phyloP scores from a whole-genome alignment of 2,329 filamentous ascomycete species.

The Ceratocystiopsis sp. region DNA sequence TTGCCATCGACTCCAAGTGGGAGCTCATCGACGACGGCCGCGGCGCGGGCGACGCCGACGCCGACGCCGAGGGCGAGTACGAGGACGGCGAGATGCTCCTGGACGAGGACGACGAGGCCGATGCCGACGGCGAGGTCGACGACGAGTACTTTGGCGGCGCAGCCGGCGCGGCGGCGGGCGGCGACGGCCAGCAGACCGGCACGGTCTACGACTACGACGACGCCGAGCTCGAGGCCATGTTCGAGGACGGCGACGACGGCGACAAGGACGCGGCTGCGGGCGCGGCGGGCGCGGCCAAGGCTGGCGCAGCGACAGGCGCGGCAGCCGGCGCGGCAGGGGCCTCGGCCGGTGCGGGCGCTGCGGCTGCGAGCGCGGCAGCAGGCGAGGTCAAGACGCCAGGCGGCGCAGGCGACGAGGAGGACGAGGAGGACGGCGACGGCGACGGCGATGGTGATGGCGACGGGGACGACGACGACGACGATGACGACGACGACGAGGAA shows the following conservation, averaged over 20 bases:
- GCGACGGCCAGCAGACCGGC: neutral
- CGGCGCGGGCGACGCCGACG: constrained; percentile 18
- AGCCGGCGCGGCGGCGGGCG: neutral
- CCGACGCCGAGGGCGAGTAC: constrained; percentile 19
- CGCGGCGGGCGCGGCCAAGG: constrained; percentile 26
- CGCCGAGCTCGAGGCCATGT: constrained; percentile 18
- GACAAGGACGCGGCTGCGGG: neutral
- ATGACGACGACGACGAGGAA: constrained; percentile 35
- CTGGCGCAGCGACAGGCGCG: constrained; percentile 22
- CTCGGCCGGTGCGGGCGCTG: constrained; percentile 14
- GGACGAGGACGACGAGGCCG: constrained; percentile 25
- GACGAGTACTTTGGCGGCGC: constrained; percentile 26
- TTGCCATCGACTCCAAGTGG: constrained; percentile 40
- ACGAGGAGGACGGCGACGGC: constrained; percentile 25
- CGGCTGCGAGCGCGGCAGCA: constrained; percentile 10
- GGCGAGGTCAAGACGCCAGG: constrained; percentile 20
- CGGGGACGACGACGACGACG: constrained; percentile 30
- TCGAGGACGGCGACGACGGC: constrained; percentile 38
- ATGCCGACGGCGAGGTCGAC: constrained; percentile 39
- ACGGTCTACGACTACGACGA: constrained; percentile 17
- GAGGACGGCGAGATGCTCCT: too few relatives aligned
- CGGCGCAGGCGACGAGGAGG: constrained; percentile 23
- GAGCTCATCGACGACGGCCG: constrained; percentile 42
- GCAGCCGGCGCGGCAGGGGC: constrained; percentile 24
- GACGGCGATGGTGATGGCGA: constrained; percentile 28